These are phyloP conservation scores for Lodderomyces theae DNA, from an alignment of 1,139 yeast species.

Conservation along the genomic window DNA sequence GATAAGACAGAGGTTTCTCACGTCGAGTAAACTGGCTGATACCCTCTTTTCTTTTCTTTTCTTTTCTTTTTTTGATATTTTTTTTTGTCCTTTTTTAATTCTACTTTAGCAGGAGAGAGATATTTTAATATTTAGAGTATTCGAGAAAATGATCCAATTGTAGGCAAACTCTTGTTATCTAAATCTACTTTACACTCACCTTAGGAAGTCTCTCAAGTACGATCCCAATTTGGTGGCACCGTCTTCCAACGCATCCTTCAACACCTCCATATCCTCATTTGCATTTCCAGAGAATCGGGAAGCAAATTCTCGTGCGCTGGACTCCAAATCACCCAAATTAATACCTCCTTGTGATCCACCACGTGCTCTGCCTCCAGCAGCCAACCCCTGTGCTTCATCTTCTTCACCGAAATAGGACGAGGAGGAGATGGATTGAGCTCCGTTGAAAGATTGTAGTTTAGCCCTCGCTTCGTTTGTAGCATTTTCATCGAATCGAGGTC, in stretches of 20 bases:
- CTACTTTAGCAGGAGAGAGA: not conserved
- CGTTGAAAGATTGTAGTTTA: conserved; percentile 75
- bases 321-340: conserved; percentile 43
- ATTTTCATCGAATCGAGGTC: conserved; percentile 69
- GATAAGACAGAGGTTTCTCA: conserved; percentile 54
- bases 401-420: conserved; percentile 91
- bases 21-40: conserved; percentile 40
- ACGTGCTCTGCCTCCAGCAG: conserved; percentile 17
- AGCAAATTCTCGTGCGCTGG: conserved; percentile 66
- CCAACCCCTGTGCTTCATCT: conserved; percentile 38
- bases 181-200: conserved; percentile 25
- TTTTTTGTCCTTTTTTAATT: not conserved
- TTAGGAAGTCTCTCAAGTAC: conserved; percentile 77
- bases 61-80: too few species aligned
- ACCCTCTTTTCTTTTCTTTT: too few species aligned
- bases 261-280: conserved; percentile 81
- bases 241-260: conserved; percentile 91
- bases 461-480: conserved; percentile 76
- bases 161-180: not conserved
- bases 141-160: not conserved
- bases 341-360: conserved; percentile 21
- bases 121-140: not conserved
- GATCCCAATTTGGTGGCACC: conserved; percentile 89
- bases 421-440: conserved; percentile 89
- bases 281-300: conserved; percentile 68